A percentile compares a stretch with the other conserved stretches of the same genome.
These are phyloP conservation scores for Heterotrichella gracilis DNA, from an alignment of 352 stramenopile genomes.

Conservation along the genomic window DNA sequence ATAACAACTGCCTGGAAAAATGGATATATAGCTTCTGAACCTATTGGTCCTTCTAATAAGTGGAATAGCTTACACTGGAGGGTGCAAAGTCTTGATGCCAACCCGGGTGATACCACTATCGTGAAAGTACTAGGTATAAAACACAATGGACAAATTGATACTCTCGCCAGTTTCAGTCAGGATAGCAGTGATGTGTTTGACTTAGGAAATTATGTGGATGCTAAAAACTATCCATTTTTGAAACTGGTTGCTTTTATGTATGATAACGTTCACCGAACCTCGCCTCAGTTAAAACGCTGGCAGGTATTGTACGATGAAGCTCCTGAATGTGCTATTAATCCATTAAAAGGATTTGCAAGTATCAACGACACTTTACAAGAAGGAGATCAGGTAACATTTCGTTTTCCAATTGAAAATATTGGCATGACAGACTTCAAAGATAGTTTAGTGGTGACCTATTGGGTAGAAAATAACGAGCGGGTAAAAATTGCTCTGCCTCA, in stretches of 20 bases:
- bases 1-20: not conserved
- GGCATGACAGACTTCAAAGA: not conserved
- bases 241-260: not conserved
- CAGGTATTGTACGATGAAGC: not conserved
- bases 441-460: not conserved
- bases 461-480: not conserved
- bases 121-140: not conserved
- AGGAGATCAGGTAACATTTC: not conserved
- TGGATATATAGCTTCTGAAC: not conserved
- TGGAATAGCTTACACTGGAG: not conserved
- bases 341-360: not conserved
- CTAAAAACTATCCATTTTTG: not conserved
- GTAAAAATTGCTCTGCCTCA: not conserved
- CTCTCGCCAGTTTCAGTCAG: not conserved
- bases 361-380: conserved; percentile 5
- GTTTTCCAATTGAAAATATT: not conserved
- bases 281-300: not conserved
- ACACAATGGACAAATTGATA: not conserved
- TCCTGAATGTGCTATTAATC: conserved; percentile 3
- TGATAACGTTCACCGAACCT: not conserved
- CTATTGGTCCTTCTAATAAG: not conserved
- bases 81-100: not conserved
- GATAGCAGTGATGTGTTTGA: not conserved
- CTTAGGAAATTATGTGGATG: not conserved
- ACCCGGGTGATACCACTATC: not conserved